Evolutionary conservation across 202 grass and related monocot genomes (phyloP).

Genomic region (Setaria italica): DNA sequence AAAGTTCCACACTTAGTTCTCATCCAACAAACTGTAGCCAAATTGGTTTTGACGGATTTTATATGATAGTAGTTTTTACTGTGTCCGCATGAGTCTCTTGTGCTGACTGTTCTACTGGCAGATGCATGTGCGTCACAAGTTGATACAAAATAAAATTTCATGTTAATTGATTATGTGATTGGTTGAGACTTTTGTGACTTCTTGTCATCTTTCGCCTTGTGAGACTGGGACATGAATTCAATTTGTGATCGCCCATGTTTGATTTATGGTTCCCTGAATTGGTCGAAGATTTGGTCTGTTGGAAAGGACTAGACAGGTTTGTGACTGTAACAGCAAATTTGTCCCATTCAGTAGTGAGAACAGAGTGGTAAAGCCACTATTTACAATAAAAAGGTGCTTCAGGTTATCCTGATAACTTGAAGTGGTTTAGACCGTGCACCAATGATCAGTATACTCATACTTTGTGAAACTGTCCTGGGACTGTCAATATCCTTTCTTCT

Average conservation of each 20-base stretch:
- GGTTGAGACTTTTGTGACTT: neutral
- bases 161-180: neutral
- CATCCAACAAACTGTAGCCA: neutral
- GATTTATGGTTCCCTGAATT: neutral
- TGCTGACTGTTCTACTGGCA: neutral
- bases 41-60: neutral
- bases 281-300: neutral
- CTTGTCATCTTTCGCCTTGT: neutral
- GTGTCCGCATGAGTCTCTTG: neutral
- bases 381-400: neutral
- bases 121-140: neutral
- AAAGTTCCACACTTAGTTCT: neutral
- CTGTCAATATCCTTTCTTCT: neutral
- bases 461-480: neutral
- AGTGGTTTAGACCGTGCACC: neutral
- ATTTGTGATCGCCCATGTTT: neutral
- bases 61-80: neutral
- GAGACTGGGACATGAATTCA: neutral
- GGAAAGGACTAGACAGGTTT: constrained; percentile 8
- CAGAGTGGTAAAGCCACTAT: too few species aligned
- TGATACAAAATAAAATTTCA: neutral
- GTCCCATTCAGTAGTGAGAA: neutral
- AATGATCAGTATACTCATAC: neutral
- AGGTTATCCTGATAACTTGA: neutral
- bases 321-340: constrained; percentile 6